Percentiles rank a stretch among this genome's conserved stretches.
Conservation (phyloP, 768 basidiomycete genomes). For the Suillus clintonianus region DNA sequence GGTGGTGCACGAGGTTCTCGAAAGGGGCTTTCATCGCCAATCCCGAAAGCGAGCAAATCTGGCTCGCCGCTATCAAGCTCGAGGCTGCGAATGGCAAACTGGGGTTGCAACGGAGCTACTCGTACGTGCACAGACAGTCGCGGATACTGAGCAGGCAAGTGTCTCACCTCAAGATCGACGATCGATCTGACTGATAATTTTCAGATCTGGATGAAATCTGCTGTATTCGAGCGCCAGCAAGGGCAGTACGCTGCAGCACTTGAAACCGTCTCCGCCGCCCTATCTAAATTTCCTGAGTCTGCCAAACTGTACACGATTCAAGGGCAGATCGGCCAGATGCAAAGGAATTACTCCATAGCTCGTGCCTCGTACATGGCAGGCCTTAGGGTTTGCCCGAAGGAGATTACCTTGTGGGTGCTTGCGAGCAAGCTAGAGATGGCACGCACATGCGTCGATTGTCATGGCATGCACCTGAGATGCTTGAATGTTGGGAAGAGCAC, state of each 20-base stretch:
- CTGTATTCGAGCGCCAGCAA: constrained; percentile 92
- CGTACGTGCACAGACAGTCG: constrained; percentile 84
- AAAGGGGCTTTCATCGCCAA: constrained; percentile 91
- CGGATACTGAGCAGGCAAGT: constrained; percentile 87
- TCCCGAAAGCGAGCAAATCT: constrained; percentile 95
- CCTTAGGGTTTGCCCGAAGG: constrained; percentile 84
- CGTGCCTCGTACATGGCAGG: constrained; percentile 83
- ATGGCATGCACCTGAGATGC: not conserved
- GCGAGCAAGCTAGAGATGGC: constrained; percentile 88
- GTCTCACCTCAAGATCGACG: too few species aligned
- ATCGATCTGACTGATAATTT: not conserved
- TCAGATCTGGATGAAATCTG: constrained; percentile 99
- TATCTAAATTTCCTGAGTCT: constrained; percentile 84
- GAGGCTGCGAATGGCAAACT: constrained; percentile 95
- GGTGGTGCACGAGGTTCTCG: constrained; percentile 87
- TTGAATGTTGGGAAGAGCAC: constrained; percentile 65
- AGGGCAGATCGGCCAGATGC: constrained; percentile 81
- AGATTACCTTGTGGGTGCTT: constrained; percentile 85
- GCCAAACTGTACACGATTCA: constrained; percentile 97
- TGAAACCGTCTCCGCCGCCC: constrained; percentile 69
- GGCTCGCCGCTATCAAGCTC: constrained; percentile 95
- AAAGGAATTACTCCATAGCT: constrained; percentile 61
- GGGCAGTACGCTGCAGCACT: constrained; percentile 74
- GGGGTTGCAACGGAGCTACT: constrained; percentile 85
- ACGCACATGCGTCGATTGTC: constrained; percentile 54